Conservation (phyloP, 257 asterid genomes). For the Coffea eugenioides region DNA sequence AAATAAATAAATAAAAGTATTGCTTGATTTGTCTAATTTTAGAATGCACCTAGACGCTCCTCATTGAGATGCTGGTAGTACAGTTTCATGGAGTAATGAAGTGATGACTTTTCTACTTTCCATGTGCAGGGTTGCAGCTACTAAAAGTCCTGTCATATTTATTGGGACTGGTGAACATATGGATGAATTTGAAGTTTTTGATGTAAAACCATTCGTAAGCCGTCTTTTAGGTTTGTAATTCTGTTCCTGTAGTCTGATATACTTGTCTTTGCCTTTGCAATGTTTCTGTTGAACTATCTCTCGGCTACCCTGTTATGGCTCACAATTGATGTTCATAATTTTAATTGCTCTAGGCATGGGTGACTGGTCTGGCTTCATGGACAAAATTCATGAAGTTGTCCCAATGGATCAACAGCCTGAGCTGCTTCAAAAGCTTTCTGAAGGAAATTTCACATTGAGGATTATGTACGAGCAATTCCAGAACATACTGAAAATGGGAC, state of each 20-base stretch:
- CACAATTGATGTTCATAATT: neutral
- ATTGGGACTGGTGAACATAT: slow-evolving; percentile 98
- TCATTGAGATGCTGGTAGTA: neutral
- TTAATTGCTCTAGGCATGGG: slow-evolving; percentile 69
- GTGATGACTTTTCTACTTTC: slow-evolving; percentile 6
- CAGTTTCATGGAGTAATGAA: neutral
- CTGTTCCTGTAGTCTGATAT: neutral
- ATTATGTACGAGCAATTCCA: slow-evolving; percentile 93
- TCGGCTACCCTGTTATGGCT: neutral
- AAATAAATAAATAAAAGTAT: neutral
- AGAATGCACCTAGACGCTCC: neutral
- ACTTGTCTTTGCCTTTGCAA: slow-evolving; percentile 4
- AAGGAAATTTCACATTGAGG: slow-evolving; percentile 87
- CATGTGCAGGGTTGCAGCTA: slow-evolving; percentile 86
- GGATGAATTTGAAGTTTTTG: slow-evolving; percentile 97
- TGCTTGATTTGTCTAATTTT: neutral
- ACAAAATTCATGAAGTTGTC: slow-evolving; percentile 92
- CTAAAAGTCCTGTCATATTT: slow-evolving; percentile 92
- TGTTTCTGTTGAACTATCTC: neutral
- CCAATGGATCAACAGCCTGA: slow-evolving; percentile 99
- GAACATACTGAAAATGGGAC: slow-evolving; percentile 90
- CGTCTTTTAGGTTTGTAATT: slow-evolving; percentile 77
- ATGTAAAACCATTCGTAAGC: slow-evolving; percentile 96
- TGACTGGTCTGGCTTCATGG: slow-evolving; percentile 98
- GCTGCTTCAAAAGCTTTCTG: slow-evolving; percentile 92